Base-by-base conservation (phyloP, 1,284 basidiomycete species). In the Ceratobasidium sp. region DNA sequence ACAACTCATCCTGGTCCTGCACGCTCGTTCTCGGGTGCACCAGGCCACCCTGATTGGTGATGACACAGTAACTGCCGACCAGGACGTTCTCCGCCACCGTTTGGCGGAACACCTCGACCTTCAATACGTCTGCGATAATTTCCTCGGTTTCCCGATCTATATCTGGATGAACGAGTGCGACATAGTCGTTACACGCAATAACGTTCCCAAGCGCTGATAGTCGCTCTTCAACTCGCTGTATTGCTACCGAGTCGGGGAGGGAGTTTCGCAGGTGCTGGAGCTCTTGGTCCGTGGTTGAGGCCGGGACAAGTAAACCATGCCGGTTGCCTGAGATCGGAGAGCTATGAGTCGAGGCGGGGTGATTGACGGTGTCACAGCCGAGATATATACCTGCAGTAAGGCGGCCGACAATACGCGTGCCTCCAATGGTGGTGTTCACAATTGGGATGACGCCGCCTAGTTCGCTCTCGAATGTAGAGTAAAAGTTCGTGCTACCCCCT, bases 131-230 rank as follows among this genome's bases (percentile, higher is more conserved):
- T 64, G 98, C 97, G 82, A 99, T 98, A 83, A 99, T 99, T 83
- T 99, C 98, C 81, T 99, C 98, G 8, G 98, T 99, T 84, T 99
- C 98, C 74, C 97, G 89, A 84, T 99, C 97, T 76, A 99, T 87
- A 79, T 99, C 98, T 14, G 98, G 98, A 83, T 98, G 96, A 24
- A 98, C 96, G 78, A 98, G 90, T 8, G 96, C 96, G 77, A 98
- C 96, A 80, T 98, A 93, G 86, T 98, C 97, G 83, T 99, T 99
- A 84, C 95, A 98, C 19, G 95, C 95, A 82, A 99, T 97, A 75
- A 99, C 98, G 81, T 99, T 99, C 22, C 97, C 97, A 31, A 99
- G 89, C 0, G 98, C 98, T 19, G 94, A 96, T 76, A 99, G 86
- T 58, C 97, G 90, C 85, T 99, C 97, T 82, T 99, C 98, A 54